Evolutionary conservation across 805 yeast genomes (phyloP).

Genomic region (Cyberlindnera euphorbiiphila): DNA sequence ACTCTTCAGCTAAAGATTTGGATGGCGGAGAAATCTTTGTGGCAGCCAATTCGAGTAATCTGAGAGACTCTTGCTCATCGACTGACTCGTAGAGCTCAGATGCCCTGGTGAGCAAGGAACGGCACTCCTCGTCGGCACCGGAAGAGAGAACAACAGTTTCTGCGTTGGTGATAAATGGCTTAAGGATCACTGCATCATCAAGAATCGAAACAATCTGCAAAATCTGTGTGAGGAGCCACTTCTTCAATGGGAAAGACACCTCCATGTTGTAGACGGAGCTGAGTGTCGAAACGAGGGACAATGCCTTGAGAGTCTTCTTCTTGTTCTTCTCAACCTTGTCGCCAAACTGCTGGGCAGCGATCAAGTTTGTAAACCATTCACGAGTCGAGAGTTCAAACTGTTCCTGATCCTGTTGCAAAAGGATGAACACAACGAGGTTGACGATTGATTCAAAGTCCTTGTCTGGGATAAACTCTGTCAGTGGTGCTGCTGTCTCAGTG

Average conservation of each 20-base stretch:
- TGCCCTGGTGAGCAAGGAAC: conserved; percentile 6
- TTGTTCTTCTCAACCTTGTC: conserved; percentile 17
- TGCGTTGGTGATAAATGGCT: conserved; percentile 13
- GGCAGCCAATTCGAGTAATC: conserved; percentile 13
- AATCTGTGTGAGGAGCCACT: conserved; percentile 9
- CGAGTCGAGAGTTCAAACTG: conserved; percentile 13
- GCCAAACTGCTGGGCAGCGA: conserved; percentile 24
- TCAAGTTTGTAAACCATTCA: conserved; percentile 18
- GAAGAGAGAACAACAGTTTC: conserved; percentile 1
- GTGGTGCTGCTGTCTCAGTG: conserved; percentile 10
- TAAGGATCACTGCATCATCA: conserved; percentile 13
- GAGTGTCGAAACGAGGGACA: conserved; percentile 15
- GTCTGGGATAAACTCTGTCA: conserved; percentile 21
- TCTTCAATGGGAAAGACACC: conserved; percentile 9
- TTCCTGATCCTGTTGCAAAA: conserved; percentile 10
- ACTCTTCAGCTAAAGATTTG: conserved; percentile 5
- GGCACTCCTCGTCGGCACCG: conserved; percentile 9
- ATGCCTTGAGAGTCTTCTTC: conserved; percentile 19
- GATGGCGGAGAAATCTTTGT: conserved; percentile 11
- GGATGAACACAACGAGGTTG: conserved; percentile 25
- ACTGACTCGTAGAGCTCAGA: conserved; percentile 9
- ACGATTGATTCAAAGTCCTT: conserved; percentile 26
- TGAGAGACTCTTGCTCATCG: conserved; percentile 12
- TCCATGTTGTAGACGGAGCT: conserved; percentile 14
- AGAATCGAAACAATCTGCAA: conserved; percentile 10